These are phyloP conservation scores for Urochloa ruziziensis DNA, from an alignment of 176 grass and related monocot genomes.

Conservation along the genomic window DNA sequence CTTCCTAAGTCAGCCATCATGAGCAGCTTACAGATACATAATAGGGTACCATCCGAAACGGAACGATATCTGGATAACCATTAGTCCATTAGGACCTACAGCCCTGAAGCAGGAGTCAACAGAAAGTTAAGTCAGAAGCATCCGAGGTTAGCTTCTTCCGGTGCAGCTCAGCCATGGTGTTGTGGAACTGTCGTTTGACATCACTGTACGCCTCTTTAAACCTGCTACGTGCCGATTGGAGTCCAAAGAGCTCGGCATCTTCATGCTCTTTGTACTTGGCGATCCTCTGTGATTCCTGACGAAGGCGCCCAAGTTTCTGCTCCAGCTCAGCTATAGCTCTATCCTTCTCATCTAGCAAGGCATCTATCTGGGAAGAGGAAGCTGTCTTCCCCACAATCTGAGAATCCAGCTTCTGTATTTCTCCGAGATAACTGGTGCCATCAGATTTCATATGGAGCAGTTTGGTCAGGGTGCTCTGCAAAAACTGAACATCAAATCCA, in stretches of 20 bases:
- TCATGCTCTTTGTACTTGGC: slow-evolving; percentile 11
- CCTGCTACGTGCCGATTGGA: background rate
- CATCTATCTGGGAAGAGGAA: background rate
- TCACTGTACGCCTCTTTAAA: background rate
- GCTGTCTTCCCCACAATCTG: slow-evolving; percentile 7
- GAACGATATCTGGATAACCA: background rate
- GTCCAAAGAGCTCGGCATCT: slow-evolving; percentile 15
- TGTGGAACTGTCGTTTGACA: slow-evolving; percentile 3
- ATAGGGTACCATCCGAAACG: background rate
- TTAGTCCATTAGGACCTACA: background rate
- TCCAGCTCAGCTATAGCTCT: slow-evolving; percentile 39
- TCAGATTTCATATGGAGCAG: slow-evolving; percentile 38
- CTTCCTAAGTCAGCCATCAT: background rate
- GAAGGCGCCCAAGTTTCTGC: slow-evolving; percentile 37
- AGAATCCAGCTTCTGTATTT: slow-evolving; percentile 17
- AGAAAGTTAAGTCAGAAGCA: background rate
- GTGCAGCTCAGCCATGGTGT: slow-evolving; percentile 4
- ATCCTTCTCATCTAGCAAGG: slow-evolving; percentile 33
- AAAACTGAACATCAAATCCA: slow-evolving; percentile 49
- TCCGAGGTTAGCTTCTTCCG: background rate
- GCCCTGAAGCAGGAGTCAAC: background rate
- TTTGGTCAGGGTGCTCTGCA: slow-evolving; percentile 27
- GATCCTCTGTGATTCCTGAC: slow-evolving; percentile 17
- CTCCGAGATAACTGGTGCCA: background rate
- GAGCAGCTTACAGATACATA: background rate